Evolutionary conservation across 768 basidiomycete species (phyloP).

Genomic region (Sarcodon aspratus): DNA sequence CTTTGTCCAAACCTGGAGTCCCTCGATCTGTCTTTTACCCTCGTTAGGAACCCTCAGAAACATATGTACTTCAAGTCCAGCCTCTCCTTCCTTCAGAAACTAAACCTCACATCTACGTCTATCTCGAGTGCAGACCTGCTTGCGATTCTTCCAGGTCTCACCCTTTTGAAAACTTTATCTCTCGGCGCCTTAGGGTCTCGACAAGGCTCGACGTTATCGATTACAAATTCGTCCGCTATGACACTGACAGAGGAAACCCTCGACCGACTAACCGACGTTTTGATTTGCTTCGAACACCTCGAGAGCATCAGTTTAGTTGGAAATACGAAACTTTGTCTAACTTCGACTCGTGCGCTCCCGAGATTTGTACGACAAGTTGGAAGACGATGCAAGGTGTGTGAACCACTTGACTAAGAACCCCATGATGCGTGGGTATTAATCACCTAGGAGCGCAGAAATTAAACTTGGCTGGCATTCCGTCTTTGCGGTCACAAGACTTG

Average conservation of each 20-base stretch:
- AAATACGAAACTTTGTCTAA: slow-evolving; percentile 46
- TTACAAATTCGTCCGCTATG: slow-evolving; percentile 36
- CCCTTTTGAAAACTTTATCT: slow-evolving; percentile 34
- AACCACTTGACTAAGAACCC: not conserved
- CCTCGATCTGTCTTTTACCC: slow-evolving; percentile 59
- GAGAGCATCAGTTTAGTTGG: slow-evolving; percentile 51
- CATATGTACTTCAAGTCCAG: slow-evolving; percentile 3
- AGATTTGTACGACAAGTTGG: slow-evolving; percentile 43
- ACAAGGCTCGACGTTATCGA: slow-evolving; percentile 29
- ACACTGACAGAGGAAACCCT: slow-evolving; percentile 45
- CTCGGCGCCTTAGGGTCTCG: slow-evolving; percentile 48
- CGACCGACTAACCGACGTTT: slow-evolving; percentile 25
- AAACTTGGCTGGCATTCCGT: slow-evolving; percentile 43
- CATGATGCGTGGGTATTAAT: not conserved
- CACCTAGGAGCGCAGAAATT: slow-evolving; percentile 30
- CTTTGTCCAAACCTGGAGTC: slow-evolving; percentile 39
- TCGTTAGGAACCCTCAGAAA: slow-evolving; percentile 25
- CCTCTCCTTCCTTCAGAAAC: slow-evolving; percentile 35
- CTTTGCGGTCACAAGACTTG: slow-evolving; percentile 39
- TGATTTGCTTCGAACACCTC: slow-evolving; percentile 26
- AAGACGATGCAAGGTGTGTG: slow-evolving; percentile 43
- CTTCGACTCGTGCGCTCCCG: slow-evolving; percentile 24
- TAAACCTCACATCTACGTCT: slow-evolving; percentile 49
- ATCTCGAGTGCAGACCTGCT: slow-evolving; percentile 30
- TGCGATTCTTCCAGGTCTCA: slow-evolving; percentile 24